Evolutionary conservation across 2,329 filamentous ascomycete species (phyloP).

Genomic region (Chaetomium strumarium): DNA sequence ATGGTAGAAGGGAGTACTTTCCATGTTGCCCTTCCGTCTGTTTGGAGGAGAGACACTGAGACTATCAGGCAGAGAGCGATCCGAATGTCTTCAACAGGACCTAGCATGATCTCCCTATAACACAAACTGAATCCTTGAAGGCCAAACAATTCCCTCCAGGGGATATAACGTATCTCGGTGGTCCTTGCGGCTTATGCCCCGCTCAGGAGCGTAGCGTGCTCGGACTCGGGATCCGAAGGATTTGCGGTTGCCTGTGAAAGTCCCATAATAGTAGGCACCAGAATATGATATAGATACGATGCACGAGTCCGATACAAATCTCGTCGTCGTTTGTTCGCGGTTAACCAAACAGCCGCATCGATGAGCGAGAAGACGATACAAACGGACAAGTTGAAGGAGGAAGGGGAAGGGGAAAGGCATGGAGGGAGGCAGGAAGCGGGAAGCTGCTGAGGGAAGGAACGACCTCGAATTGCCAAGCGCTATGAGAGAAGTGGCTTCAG

Average conservation of each 20-base stretch:
- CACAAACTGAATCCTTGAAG: not conserved
- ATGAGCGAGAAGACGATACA: not conserved
- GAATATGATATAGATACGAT: not conserved
- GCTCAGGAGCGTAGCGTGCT: not conserved
- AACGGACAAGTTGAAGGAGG: not conserved
- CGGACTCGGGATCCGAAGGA: not conserved
- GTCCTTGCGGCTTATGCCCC: not conserved
- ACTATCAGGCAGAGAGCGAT: too few species aligned
- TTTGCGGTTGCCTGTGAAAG: constrained; percentile 9
- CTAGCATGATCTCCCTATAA: too few species aligned
- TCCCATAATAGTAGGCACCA: constrained; percentile 5
- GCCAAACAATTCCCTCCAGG: not conserved
- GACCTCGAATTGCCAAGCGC: not conserved
- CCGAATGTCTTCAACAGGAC: too few species aligned
- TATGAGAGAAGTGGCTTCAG: not conserved
- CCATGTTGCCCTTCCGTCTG: too few species aligned
- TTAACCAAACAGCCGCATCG: not conserved
- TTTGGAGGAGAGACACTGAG: too few species aligned
- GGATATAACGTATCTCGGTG: too few species aligned
- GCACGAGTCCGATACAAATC: not conserved
- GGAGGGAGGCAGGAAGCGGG: not conserved
- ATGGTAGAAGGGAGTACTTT: too few species aligned
- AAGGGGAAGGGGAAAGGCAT: not conserved
- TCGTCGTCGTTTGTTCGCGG: not conserved
- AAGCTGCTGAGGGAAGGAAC: not conserved